A percentile compares a stretch with the other conserved stretches of the same genome.
Evolutionary conservation across 176 grass and related monocot species (phyloP).

Genomic region (Oryza meyeriana): DNA sequence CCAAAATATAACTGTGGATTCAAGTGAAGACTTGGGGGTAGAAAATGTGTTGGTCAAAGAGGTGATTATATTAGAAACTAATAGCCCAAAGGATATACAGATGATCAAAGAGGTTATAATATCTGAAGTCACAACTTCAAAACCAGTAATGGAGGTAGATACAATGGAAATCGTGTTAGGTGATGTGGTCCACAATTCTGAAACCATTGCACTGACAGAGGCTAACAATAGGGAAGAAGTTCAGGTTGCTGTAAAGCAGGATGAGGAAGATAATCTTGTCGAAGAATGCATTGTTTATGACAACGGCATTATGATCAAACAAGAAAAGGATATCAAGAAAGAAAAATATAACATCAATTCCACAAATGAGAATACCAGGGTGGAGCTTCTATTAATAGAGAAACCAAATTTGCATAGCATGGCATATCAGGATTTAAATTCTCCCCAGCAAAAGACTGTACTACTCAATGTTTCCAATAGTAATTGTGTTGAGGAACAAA

Average conservation of each 20-base stretch:
- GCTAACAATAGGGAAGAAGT: slow-evolving; percentile 6
- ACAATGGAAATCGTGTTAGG: slow-evolving; percentile 22
- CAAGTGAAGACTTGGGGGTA: not conserved
- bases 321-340: slow-evolving; percentile 15
- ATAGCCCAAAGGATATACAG: slow-evolving; percentile 39
- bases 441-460: slow-evolving; percentile 3
- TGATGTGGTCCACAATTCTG: slow-evolving; percentile 26
- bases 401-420: slow-evolving; percentile 7
- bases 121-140: slow-evolving; percentile 50
- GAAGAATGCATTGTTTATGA: slow-evolving; percentile 31
- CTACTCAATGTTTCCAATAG: slow-evolving; percentile 15
- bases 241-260: slow-evolving; percentile 16
- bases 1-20: slow-evolving; percentile 13
- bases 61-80: slow-evolving; percentile 51
- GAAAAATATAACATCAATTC: slow-evolving; percentile 4
- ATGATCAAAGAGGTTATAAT: slow-evolving; percentile 58
- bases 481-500: slow-evolving; percentile 15
- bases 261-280: not conserved
- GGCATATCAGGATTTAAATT: slow-evolving; percentile 18
- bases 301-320: slow-evolving; percentile 17
- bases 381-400: slow-evolving; percentile 16
- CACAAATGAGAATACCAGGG: slow-evolving; percentile 11
- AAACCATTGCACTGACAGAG: slow-evolving; percentile 8
- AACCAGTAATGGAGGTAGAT: slow-evolving; percentile 22
- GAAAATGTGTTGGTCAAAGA: slow-evolving; percentile 47